Evolutionary conservation across 192 early-diverging fungal genomes (phyloP).

Genomic region (Linnemannia exigua): DNA sequence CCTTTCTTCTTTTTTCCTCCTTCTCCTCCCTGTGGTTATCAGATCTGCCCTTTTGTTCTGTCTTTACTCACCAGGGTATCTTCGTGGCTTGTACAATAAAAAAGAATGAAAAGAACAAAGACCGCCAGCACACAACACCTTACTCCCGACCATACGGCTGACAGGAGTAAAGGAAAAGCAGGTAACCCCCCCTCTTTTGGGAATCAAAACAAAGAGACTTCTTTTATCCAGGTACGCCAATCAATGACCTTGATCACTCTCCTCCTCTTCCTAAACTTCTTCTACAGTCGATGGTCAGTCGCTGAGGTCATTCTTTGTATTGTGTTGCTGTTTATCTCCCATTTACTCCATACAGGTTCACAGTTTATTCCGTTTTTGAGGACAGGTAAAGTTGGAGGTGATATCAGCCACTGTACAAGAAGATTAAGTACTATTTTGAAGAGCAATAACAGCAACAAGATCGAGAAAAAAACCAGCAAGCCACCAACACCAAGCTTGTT

Average conservation of each 20-base stretch:
- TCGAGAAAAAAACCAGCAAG: background rate
- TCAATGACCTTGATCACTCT: background rate
- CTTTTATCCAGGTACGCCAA: conserved; percentile 2
- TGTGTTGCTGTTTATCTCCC: background rate
- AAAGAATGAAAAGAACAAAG: background rate
- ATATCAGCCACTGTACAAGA: no score
- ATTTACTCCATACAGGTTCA: background rate
- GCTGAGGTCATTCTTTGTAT: background rate
- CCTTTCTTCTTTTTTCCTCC: background rate
- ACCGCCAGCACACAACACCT: background rate
- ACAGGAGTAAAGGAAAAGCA: background rate
- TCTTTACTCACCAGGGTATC: background rate
- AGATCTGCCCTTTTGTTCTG: background rate
- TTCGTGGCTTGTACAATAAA: background rate
- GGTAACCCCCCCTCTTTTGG: conserved; percentile 2
- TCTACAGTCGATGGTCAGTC: background rate
- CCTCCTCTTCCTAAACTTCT: background rate
- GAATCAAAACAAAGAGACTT: background rate
- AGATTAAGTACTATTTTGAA: no score
- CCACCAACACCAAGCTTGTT: background rate
- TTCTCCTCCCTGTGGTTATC: background rate
- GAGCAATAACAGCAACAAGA: background rate
- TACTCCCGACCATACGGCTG: background rate
- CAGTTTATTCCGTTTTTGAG: background rate
- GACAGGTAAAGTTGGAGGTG: background rate